These are phyloP conservation scores for Microstegium vimineum DNA, from an alignment of 176 grass and related monocot species.

Conservation along the genomic window DNA sequence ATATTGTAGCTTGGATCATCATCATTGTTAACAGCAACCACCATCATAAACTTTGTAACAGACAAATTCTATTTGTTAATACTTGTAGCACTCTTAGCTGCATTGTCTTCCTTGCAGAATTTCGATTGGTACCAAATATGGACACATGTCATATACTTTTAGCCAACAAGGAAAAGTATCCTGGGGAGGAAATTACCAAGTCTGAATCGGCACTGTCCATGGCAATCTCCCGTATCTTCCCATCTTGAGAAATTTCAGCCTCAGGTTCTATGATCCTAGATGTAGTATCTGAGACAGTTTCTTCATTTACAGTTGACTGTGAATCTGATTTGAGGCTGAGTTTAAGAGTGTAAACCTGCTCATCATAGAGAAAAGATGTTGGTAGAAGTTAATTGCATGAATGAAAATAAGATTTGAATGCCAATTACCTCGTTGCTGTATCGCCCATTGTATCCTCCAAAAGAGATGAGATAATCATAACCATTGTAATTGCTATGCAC, in stretches of 20 bases:
- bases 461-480: slow-evolving; percentile 91
- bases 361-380: slow-evolving; percentile 6
- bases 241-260: slow-evolving; percentile 75
- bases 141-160: neutral
- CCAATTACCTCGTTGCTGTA: slow-evolving; percentile 87
- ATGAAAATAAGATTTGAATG: slow-evolving; percentile 19
- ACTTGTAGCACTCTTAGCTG: neutral
- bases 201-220: slow-evolving; percentile 68
- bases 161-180: neutral
- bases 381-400: slow-evolving; percentile 17
- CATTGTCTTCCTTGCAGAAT: neutral
- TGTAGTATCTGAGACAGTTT: slow-evolving; percentile 39
- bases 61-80: neutral
- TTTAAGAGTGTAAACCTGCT: slow-evolving; percentile 83
- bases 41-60: slow-evolving; percentile 1
- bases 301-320: slow-evolving; percentile 42
- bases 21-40: neutral
- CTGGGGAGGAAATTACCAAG: slow-evolving; percentile 28
- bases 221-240: slow-evolving; percentile 91
- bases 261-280: slow-evolving; percentile 65
- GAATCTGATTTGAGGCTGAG: slow-evolving; percentile 65
- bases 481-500: slow-evolving; percentile 65
- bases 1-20: slow-evolving; percentile 9
- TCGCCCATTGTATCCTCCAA: slow-evolving; percentile 97
- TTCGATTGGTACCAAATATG: neutral